Base-by-base conservation (phyloP, 257 asterid species). In the Cynanchum wilfordii region DNA sequence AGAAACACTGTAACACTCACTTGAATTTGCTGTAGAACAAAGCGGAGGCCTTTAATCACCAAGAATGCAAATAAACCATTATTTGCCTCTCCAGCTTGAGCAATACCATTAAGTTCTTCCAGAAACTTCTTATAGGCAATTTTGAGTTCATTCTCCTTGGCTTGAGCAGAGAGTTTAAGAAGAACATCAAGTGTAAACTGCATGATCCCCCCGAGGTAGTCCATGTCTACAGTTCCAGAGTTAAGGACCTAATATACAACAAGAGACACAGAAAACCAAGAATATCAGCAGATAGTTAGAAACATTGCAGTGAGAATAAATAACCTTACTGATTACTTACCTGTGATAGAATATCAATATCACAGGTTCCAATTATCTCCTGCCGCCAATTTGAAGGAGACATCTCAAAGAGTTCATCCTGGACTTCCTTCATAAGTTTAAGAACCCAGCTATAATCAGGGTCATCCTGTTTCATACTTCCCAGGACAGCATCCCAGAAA, bases 401-500 rank as follows among this genome's bases (percentile, higher is more conserved):
- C 86, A 93, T 74, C 70, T 83, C 84, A 84, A 87, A 86, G 47
- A 93, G 85, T 79, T 81, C 96, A 78, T 90, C 92, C 75, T 89
- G 86, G 66, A 90, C 94, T 82, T 90, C 98, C 80, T 83, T 84
- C 85, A 85, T 86, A 79, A 93, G 81, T 77, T 84, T 93, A 81
- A 93, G 87, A 54, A 90, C 84, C 74, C 87, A 84, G 77, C 69
- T 80, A 77, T 86, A 86, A 66, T 91, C 80, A 66, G 92, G 87
- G 66, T 84, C 77, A 70, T 91, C 87, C 79, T 82, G 87, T 76
- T 76, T 87, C 80, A 93, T 79, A 47, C 92, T 86, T 71, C 89
- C 95, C 82, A 87, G 75, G 63, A 93, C 75, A 73, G 87, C 89
- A 81, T 93, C 97, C 98, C 98, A 93, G 79, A 89, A 93, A 70